phyloP scores from a whole-genome alignment of 2,329 filamentous ascomycete genomes.

The Dendrostoma leiphaemia region DNA sequence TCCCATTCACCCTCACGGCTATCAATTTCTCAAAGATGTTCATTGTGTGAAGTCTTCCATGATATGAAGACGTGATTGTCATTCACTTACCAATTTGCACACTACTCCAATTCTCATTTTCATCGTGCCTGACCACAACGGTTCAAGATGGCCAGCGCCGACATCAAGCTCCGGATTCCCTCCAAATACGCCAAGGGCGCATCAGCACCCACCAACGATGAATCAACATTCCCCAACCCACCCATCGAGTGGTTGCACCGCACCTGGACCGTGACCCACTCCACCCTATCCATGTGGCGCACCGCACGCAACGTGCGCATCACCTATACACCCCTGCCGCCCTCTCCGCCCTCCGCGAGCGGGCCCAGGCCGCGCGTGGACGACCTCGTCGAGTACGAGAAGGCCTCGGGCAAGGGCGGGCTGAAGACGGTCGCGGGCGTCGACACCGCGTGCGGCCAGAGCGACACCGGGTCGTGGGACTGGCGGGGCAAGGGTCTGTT shows the following conservation, averaged over 20 bases:
- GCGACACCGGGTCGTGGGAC: conserved; percentile 53
- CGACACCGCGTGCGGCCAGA: conserved; percentile 46
- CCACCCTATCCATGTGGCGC: conserved; percentile 78
- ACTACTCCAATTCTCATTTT: neutral
- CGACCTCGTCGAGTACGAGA: conserved; percentile 71
- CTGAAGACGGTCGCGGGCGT: conserved; percentile 64
- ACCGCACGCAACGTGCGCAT: conserved; percentile 77
- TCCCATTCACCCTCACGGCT: too few relatives aligned
- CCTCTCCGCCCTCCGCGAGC: conserved; percentile 7
- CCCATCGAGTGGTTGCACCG: conserved; percentile 58
- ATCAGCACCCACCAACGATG: conserved; percentile 20
- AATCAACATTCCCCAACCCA: conserved; percentile 39
- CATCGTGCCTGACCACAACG: neutral
- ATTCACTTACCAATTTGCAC: too few relatives aligned
- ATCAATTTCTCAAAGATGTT: too few relatives aligned
- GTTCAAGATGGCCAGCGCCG: conserved; percentile 3
- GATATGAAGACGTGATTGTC: too few relatives aligned
- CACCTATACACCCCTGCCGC: conserved; percentile 61
- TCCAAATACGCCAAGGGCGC: conserved; percentile 42
- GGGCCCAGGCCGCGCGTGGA: conserved; percentile 49
- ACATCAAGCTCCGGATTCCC: conserved; percentile 42
- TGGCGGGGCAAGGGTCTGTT: conserved; percentile 80
- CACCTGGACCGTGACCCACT: conserved; percentile 74
- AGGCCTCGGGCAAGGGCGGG: conserved; percentile 41
- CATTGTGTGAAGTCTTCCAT: too few relatives aligned